Conservation (phyloP, 805 yeast genomes). For the Metschnikowia drakensbergensis region DNA sequence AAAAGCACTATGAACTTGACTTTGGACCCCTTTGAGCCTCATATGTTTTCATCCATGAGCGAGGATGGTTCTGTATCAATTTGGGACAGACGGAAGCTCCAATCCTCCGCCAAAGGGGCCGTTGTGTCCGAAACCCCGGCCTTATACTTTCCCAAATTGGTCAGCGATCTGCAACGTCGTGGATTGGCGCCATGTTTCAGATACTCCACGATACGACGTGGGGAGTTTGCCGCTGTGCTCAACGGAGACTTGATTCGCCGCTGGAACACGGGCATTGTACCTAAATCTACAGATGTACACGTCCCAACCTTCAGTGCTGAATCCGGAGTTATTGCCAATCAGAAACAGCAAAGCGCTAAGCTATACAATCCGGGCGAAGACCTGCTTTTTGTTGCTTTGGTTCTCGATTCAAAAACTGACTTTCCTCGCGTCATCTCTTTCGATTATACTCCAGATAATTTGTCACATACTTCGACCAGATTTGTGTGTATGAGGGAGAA, state of each 20-base stretch:
- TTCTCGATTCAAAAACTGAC: conserved; percentile 68
- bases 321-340: conserved; percentile 14
- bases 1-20: conserved; percentile 65
- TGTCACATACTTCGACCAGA: conserved; percentile 52
- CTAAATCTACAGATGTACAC: conserved; percentile 17
- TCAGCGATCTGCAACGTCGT: conserved; percentile 54
- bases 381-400: conserved; percentile 69
- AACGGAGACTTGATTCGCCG: conserved; percentile 74
- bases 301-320: conserved; percentile 13
- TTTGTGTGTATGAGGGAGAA: conserved; percentile 87
- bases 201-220: conserved; percentile 59
- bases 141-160: conserved; percentile 55
- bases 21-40: conserved; percentile 63
- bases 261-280: conserved; percentile 70
- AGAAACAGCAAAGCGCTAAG: conserved; percentile 36
- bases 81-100: conserved; percentile 72
- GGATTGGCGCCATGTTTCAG: conserved; percentile 63
- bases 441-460: conserved; percentile 65
- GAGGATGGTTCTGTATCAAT: conserved; percentile 83
- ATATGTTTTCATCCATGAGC: conserved; percentile 67
- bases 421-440: conserved; percentile 80
- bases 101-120: conserved; percentile 16
- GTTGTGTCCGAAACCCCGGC: conserved; percentile 50
- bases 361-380: conserved; percentile 45
- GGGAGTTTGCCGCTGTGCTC: conserved; percentile 77